These are phyloP conservation scores for Xerocomellus intermedius DNA, from an alignment of 768 basidiomycete genomes.

Conservation along the genomic window DNA sequence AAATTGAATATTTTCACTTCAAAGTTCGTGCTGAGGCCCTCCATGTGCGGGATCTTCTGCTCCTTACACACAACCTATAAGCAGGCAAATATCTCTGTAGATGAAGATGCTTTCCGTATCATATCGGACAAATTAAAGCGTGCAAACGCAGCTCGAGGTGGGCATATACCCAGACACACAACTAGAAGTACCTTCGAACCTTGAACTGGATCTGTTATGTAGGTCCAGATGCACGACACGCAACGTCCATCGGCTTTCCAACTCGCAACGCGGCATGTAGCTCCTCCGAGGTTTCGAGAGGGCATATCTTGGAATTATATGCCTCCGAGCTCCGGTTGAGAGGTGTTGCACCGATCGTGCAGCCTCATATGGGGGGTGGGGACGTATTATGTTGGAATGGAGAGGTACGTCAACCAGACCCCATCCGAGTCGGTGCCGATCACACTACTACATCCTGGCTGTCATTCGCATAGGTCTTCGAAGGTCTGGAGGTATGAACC, in stretches of 20 bases:
- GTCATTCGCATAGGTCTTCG: conserved; percentile 53
- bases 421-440: not conserved
- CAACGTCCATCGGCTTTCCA: conserved; percentile 23
- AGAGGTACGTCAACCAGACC: conserved; percentile 48
- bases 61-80: conserved; percentile 31
- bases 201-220: not conserved
- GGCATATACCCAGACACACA: not conserved
- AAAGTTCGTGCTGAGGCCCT: not conserved
- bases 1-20: not conserved
- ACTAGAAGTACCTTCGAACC: not conserved
- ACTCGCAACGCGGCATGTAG: conserved; percentile 3
- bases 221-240: conserved; percentile 68
- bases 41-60: conserved; percentile 75
- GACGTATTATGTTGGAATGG: conserved; percentile 85
- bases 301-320: conserved; percentile 49
- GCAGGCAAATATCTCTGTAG: not conserved
- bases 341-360: conserved; percentile 53
- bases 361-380: conserved; percentile 62
- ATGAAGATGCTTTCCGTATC: conserved; percentile 19
- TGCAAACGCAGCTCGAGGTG: conserved; percentile 62
- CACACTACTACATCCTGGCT: not conserved
- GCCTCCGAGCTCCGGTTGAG: conserved; percentile 76
- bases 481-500: conserved; percentile 65
- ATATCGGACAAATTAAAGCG: conserved; percentile 37
- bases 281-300: conserved; percentile 1